These are phyloP conservation scores for Alternaria conjuncta DNA, from an alignment of 2,329 filamentous ascomycete species.

Conservation along the genomic window DNA sequence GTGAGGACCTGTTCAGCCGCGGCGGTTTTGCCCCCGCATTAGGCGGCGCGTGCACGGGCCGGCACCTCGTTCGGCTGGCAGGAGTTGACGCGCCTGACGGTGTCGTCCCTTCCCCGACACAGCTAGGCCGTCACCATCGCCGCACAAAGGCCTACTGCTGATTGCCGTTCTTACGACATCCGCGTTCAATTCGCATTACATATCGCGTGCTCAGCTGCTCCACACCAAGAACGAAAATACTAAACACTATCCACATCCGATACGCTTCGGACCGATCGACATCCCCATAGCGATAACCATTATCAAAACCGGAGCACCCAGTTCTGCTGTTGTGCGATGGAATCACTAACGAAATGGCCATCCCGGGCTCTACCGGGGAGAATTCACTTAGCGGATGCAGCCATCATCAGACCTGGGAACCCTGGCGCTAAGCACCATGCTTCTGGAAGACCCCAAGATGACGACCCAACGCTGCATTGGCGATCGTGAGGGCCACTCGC, in stretches of 20 bases:
- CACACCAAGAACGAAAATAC: background rate
- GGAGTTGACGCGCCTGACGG: constrained; percentile 1
- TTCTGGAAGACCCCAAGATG: background rate
- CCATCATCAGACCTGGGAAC: background rate
- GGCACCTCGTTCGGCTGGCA: constrained; percentile 1
- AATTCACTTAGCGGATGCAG: too few species aligned
- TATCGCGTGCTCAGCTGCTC: constrained; percentile 7
- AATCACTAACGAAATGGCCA: background rate
- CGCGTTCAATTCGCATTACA: background rate
- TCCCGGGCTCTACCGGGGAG: background rate
- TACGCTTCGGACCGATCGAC: background rate
- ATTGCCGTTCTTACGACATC: background rate
- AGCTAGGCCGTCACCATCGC: background rate
- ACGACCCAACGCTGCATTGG: background rate
- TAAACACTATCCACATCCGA: background rate
- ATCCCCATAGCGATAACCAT: background rate
- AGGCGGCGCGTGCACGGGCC: constrained; percentile 3
- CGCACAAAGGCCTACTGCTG: background rate
- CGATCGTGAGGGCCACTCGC: background rate
- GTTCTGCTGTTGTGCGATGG: background rate
- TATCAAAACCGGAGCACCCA: background rate
- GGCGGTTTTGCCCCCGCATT: constrained; percentile 7
- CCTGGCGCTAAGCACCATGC: background rate
- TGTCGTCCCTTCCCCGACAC: background rate
- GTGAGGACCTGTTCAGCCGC: background rate